Conservation (phyloP, 139 green algal species). For the Chlorokybus atmophyticus region DNA sequence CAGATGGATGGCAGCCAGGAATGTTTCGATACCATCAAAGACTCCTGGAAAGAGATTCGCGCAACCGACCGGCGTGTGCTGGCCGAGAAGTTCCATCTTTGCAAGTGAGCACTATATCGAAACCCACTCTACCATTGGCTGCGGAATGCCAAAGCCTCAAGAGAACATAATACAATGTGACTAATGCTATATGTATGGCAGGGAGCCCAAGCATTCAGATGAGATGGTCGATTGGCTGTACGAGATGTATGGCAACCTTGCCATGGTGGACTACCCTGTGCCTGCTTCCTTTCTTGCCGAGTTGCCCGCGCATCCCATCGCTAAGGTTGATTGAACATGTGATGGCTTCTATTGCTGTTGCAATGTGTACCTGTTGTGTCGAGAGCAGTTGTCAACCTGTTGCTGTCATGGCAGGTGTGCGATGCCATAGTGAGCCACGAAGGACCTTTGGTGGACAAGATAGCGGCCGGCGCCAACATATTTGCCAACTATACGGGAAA, state of each 20-base stretch:
- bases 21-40: conserved; percentile 20
- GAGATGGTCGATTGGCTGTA: conserved; percentile 17
- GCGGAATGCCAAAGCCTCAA: too few species aligned
- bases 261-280: conserved; percentile 26
- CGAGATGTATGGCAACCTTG: conserved; percentile 6
- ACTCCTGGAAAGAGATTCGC: conserved; percentile 15
- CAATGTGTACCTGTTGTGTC: too few species aligned
- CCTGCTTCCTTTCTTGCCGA: conserved; percentile 15
- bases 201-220: too few species aligned
- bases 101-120: conserved; percentile 24
- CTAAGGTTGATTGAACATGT: conserved; percentile 9
- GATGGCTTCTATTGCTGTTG: too few species aligned
- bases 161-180: too few species aligned
- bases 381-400: too few species aligned
- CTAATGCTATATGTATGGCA: too few species aligned
- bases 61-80: conserved; percentile 4
- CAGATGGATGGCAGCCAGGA: conserved; percentile 20
- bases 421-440: too few species aligned
- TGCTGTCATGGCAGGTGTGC: too few species aligned
- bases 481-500: conserved; percentile 23
- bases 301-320: conserved; percentile 11
- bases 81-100: conserved; percentile 12
- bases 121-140: too few species aligned
- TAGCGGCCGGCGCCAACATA: too few species aligned
- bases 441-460: too few species aligned